Evolutionary conservation across 2,329 filamentous ascomycete genomes (phyloP).

Genomic region (Hysterium pulicare): DNA sequence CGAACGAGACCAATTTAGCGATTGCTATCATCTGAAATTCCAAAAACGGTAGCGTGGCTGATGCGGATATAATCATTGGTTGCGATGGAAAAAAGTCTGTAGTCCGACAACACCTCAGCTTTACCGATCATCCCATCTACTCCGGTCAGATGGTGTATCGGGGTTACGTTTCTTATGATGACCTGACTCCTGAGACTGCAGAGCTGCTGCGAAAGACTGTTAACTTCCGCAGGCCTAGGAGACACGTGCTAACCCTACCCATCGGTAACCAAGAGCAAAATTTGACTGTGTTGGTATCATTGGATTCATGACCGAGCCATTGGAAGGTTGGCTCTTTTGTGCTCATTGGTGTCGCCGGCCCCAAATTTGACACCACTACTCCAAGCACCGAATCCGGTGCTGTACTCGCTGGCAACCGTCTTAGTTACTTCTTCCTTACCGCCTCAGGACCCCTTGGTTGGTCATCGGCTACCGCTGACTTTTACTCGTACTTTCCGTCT

Average conservation of each 20-base stretch:
- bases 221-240: conserved; percentile 28
- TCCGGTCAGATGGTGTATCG: conserved; percentile 38
- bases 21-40: conserved; percentile 24
- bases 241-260: conserved; percentile 36
- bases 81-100: conserved; percentile 57
- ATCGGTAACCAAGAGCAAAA: conserved; percentile 35
- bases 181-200: conserved; percentile 27
- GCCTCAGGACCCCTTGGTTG: conserved; percentile 61
- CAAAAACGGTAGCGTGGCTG: conserved; percentile 38
- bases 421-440: conserved; percentile 68
- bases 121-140: conserved; percentile 29
- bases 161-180: conserved; percentile 34
- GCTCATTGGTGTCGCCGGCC: conserved; percentile 22
- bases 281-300: conserved; percentile 33
- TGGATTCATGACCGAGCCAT: conserved; percentile 37
- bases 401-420: conserved; percentile 52
- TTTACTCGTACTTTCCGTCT: conserved; percentile 61
- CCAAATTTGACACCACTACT: conserved; percentile 53
- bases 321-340: conserved; percentile 32
- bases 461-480: conserved; percentile 58
- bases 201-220: conserved; percentile 30
- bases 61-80: conserved; percentile 49
- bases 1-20: background rate
- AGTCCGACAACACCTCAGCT: conserved; percentile 17
- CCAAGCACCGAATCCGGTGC: conserved; percentile 47